Evolutionary conservation across 2,329 filamentous ascomycete genomes (phyloP), one percentile per base, ranked within the genome.

Genomic region (Dothistroma pini): DNA sequence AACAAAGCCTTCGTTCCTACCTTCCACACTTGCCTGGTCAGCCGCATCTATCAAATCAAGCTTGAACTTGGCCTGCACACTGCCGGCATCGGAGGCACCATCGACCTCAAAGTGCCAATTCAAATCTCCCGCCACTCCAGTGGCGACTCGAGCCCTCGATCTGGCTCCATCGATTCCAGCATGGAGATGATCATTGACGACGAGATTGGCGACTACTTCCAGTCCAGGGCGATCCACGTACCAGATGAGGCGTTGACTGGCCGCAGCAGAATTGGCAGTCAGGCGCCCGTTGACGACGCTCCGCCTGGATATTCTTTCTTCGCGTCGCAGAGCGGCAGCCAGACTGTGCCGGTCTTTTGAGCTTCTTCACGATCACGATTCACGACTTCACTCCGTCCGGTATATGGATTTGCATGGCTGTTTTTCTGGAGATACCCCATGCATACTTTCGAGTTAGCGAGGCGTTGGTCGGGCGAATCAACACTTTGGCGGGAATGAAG

Each of bases 11-110:
- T 88, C 71, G 76, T 88, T 21, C 88, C 88, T 1, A 87, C 86
- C 2, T 91, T 90, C 75, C 85, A 89, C 76, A 81, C 83, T 44
- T 91, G 88, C 72, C 80, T 90, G 57, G 76, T 86, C 50, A 85
- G 84, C n/a, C 81, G 88, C 56, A 76, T 80, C 19, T 90, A 91
- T 72, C 74, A 78, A 4, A 79, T 91, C 14, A 82, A 85, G 57
- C 74, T 90, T 59, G 77, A 79, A 14, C 74, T 90, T 22, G 79
- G 81, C 3, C 79, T 84, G 54, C 80, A 83, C 66, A 80, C 81
- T 0, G 79, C 81, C 0, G 77, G 77, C 21, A 73, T 78, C 52
- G 73, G 77, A 56, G 74, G 73, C 58, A 67, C 71, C 54, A 58
- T 81, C 34, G 70, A 71, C 8, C 69, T 82, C 48, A 80, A 79